A percentile compares a stretch with the other conserved stretches of the same genome.
Evolutionary conservation across 148 eudicot genomes (phyloP).

Genomic region (Rhododendron vialii): DNA sequence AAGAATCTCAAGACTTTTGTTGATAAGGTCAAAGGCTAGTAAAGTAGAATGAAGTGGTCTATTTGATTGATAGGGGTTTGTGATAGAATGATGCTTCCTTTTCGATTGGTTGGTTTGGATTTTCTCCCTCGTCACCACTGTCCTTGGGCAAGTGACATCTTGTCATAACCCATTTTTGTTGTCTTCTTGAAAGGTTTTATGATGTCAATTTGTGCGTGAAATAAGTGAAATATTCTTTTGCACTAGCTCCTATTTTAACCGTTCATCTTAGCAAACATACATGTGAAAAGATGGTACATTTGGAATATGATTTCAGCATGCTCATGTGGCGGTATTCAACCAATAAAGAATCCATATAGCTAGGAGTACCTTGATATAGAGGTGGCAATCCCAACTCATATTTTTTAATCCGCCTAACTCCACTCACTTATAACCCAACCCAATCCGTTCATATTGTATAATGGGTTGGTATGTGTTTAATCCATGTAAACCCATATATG

Average conservation of each 20-base stretch:
- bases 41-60: neutral
- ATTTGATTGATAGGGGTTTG: neutral
- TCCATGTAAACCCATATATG: no score
- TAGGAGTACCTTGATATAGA: no score
- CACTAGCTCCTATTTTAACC: no score
- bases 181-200: neutral
- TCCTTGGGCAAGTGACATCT: no score
- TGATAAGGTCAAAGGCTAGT: neutral
- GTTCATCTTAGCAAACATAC: neutral
- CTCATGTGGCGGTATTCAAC: neutral
- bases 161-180: neutral
- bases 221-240: neutral
- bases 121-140: no score
- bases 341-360: no score
- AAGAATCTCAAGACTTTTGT: no score
- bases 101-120: neutral
- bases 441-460: no score
- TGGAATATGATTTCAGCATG: neutral
- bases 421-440: no score
- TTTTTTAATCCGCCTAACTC: no score
- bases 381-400: no score
- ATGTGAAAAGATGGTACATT: neutral
- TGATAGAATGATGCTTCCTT: neutral
- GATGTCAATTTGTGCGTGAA: neutral
- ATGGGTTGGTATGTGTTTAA: no score